Conservation (phyloP, 2,329 filamentous ascomycete genomes). For the Verticillium albo-atrum region DNA sequence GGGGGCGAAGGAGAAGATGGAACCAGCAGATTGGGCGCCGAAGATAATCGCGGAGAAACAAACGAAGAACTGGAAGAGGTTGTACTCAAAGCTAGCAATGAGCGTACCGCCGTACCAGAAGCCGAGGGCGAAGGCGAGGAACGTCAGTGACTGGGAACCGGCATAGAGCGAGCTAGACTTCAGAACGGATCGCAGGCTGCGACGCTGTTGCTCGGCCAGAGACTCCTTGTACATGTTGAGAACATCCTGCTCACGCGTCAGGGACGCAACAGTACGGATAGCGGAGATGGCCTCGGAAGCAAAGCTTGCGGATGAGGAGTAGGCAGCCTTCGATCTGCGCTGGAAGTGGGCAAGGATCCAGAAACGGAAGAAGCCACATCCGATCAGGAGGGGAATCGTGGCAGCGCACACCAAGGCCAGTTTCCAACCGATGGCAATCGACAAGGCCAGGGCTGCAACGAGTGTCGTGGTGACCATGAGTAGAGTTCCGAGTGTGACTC, state of each 20-base stretch:
- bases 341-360: conserved; percentile 79
- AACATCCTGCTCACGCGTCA: conserved; percentile 84
- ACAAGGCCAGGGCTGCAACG: conserved; percentile 64
- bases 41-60: conserved; percentile 87
- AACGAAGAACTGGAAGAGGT: conserved; percentile 85
- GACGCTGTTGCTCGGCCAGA: conserved; percentile 61
- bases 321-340: conserved; percentile 71
- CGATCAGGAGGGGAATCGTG: conserved; percentile 71
- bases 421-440: conserved; percentile 81
- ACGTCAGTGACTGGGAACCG: conserved; percentile 76
- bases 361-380: conserved; percentile 83
- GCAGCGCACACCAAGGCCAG: conserved; percentile 77
- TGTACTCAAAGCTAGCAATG: conserved; percentile 66
- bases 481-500: conserved; percentile 81
- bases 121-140: conserved; percentile 78
- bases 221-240: conserved; percentile 64
- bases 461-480: conserved; percentile 78
- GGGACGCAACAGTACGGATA: conserved; percentile 86
- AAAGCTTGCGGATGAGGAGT: conserved; percentile 76
- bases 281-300: conserved; percentile 92
- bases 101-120: conserved; percentile 90
- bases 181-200: conserved; percentile 67
- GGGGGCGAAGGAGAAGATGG: conserved; percentile 82
- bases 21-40: conserved; percentile 85
- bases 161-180: conserved; percentile 79